These are phyloP conservation scores for Phaffia tasmanica DNA, from an alignment of 768 basidiomycete genomes.

Conservation along the genomic window DNA sequence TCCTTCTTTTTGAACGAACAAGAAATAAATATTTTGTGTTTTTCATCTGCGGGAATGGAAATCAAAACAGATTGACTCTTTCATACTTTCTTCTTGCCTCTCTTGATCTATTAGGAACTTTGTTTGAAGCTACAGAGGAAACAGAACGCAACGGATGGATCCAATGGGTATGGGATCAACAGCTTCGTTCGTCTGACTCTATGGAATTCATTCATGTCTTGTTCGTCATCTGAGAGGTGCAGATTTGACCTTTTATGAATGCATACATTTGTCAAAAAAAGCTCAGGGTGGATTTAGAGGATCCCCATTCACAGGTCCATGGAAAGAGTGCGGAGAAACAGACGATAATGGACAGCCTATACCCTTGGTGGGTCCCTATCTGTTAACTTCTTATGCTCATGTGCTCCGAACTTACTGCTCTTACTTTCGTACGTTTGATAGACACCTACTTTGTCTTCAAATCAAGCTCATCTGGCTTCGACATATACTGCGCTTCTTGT, in stretches of 20 bases:
- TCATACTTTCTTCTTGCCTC: conserved; percentile 80
- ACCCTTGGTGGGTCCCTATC: not conserved
- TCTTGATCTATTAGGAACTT: conserved; percentile 59
- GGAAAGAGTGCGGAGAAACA: conserved; percentile 30
- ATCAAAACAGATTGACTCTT: conserved; percentile 55
- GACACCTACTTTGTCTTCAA: conserved; percentile 41
- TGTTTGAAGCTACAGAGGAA: conserved; percentile 44
- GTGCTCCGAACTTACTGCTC: not conserved
- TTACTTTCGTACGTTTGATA: not conserved
- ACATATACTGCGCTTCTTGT: conserved; percentile 82
- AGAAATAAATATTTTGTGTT: not conserved
- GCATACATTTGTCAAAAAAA: not conserved
- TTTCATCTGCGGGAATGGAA: not conserved
- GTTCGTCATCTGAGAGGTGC: not conserved
- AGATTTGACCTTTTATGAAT: conserved; percentile 20
- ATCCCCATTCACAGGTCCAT: conserved; percentile 18
- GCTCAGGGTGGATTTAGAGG: conserved; percentile 20
- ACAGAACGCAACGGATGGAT: conserved; percentile 55
- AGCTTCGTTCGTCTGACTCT: conserved; percentile 47
- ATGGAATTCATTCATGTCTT: conserved; percentile 18
- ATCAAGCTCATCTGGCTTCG: conserved; percentile 76
- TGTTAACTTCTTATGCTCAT: not conserved
- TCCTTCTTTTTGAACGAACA: not conserved
- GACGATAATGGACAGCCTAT: too few species aligned
- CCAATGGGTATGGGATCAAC: conserved; percentile 83